A percentile compares a stretch with the other conserved stretches of the same genome.
These are phyloP conservation scores for Mollisia scopiformis DNA, from an alignment of 2,329 filamentous ascomycete genomes.

Conservation along the genomic window DNA sequence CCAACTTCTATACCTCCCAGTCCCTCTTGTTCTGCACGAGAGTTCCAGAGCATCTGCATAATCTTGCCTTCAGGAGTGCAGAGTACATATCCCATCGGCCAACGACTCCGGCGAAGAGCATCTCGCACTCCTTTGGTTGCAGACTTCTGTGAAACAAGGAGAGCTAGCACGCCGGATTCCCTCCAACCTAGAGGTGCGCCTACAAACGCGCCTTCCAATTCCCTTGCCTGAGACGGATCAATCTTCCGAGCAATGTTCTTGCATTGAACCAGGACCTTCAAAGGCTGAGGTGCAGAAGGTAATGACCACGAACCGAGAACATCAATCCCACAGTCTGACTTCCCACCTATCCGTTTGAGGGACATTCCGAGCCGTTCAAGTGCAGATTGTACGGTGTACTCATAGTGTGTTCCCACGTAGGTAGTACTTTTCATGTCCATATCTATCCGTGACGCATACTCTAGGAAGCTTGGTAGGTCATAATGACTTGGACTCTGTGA, in stretches of 20 bases:
- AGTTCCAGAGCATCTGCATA: slow-evolving; percentile 75
- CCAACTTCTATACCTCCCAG: slow-evolving; percentile 61
- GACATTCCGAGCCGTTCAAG: slow-evolving; percentile 65
- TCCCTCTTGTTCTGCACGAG: slow-evolving; percentile 61
- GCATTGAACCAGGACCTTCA: slow-evolving; percentile 66
- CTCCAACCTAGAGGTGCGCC: slow-evolving; percentile 76
- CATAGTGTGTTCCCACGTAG: slow-evolving; percentile 76
- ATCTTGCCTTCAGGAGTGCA: slow-evolving; percentile 61
- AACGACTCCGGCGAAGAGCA: slow-evolving; percentile 66
- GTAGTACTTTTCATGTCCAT: slow-evolving; percentile 60
- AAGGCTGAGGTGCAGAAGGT: slow-evolving; percentile 43
- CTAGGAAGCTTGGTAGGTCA: slow-evolving; percentile 65
- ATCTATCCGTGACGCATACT: slow-evolving; percentile 58
- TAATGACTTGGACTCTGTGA: slow-evolving; percentile 56
- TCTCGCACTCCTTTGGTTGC: slow-evolving; percentile 81
- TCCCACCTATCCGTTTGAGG: slow-evolving; percentile 66
- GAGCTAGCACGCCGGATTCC: slow-evolving; percentile 64
- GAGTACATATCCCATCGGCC: slow-evolving; percentile 73
- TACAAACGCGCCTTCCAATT: slow-evolving; percentile 78
- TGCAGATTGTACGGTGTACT: slow-evolving; percentile 66
- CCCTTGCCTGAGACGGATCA: slow-evolving; percentile 64
- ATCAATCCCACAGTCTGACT: slow-evolving; percentile 73
- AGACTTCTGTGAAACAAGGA: slow-evolving; percentile 69
- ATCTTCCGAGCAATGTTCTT: slow-evolving; percentile 61
- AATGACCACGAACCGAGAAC: slow-evolving; percentile 72